A percentile compares a stretch with the other conserved stretches of the same genome.
These are phyloP conservation scores for Boletus tomentosulus DNA, from an alignment of 768 basidiomycete genomes.

Conservation along the genomic window DNA sequence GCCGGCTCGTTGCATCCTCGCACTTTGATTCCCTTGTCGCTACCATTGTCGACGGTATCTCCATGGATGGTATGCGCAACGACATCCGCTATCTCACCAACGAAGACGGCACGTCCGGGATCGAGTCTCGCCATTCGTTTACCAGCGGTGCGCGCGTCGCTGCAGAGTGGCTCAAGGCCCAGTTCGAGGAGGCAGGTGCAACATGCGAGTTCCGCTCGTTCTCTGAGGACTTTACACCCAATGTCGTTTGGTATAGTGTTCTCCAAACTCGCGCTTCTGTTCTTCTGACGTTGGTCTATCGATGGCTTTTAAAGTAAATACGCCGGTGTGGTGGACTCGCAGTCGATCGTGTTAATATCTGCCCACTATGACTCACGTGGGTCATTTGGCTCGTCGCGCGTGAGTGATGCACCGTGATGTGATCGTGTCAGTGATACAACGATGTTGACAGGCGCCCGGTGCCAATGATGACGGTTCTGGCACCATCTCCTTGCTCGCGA, in stretches of 20 bases:
- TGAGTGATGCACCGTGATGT: conserved; percentile 4
- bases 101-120: conserved; percentile 68
- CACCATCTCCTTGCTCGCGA: conserved; percentile 68
- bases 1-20: conserved; percentile 51
- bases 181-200: conserved; percentile 74
- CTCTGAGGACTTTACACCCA: conserved; percentile 72
- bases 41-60: conserved; percentile 63
- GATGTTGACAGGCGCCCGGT: conserved; percentile 36
- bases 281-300: not conserved
- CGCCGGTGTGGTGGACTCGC: conserved; percentile 35
- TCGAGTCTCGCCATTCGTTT: conserved; percentile 81
- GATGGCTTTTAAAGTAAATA: conserved; percentile 48
- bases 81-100: conserved; percentile 84
- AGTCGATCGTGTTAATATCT: conserved; percentile 69
- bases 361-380: conserved; percentile 93
- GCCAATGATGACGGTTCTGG: conserved; percentile 65
- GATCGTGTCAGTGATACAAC: not conserved
- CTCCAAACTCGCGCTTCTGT: not conserved
- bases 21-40: conserved; percentile 70
- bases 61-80: conserved; percentile 56
- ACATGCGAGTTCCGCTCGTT: conserved; percentile 65
- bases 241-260: conserved; percentile 69
- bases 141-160: conserved; percentile 48
- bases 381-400: conserved; percentile 72
- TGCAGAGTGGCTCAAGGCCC: conserved; percentile 47